Base-by-base conservation (phyloP, 2,329 filamentous ascomycete genomes). In the Trichoderma endophyticum region DNA sequence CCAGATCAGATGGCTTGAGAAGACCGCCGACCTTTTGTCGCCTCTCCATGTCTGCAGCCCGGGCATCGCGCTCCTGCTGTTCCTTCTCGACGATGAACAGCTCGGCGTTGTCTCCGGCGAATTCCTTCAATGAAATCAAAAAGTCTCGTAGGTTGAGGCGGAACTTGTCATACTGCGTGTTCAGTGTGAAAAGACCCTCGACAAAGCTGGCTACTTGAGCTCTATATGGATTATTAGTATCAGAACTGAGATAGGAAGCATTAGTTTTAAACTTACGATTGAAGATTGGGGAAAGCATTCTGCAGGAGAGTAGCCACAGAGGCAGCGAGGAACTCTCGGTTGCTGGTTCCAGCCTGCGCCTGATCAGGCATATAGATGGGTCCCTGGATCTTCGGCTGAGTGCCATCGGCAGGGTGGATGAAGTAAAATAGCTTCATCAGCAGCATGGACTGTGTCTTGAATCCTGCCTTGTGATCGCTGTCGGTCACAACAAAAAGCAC, bases 401-500 rank as follows among this genome's bases (percentile, higher is more conserved):
- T 83, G 30, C 87, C 88, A 77, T 91, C 89, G 36, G 89, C 88
- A 1, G 90, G 89, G 76, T 95, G 90, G n/a, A 98, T 91, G 71
- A 98, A 94, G 86, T 95, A 97, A 84, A 99, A 97, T 88, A 99
- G 95, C 79, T 95, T 93, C 77, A 96, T 94, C 73, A 99, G 85
- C 63, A 99, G 86, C 89, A 96, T 92, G 4, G 95, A 95, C 84
- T 99, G 96, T 9, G 95, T 96, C 87, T 99, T 99, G 87, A 99
- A 99, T 1, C 96, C 96, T 73, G 96, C 96, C 86, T 99, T 99
- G 87, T 99, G 96, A 78, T 99, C 96, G 73, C 92, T 95, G 79
- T 99, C 96, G 0, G 96, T 98, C 66, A 99, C 88, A 56, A 99
- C 96, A 79, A 98, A 99, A 87, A 99, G 97, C 15, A 99, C 94